Evolutionary conservation across 2,329 filamentous ascomycete species (phyloP).

Genomic region (Sarocladium kiliense): DNA sequence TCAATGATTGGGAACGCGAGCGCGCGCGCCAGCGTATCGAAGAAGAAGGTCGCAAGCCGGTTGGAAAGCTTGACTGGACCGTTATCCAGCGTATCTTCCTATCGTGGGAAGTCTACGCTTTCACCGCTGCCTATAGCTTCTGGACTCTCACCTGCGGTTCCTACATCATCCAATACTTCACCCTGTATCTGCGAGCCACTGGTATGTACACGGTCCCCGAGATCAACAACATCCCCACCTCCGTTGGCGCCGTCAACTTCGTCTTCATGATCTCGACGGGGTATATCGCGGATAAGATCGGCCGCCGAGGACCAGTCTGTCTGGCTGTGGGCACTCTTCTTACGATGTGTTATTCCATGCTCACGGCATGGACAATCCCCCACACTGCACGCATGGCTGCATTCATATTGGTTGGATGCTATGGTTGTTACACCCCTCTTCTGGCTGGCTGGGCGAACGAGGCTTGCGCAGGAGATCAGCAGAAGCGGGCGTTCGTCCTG

Average conservation of each 20-base stretch:
- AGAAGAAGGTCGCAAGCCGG: slow-evolving; percentile 38
- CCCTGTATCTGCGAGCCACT: slow-evolving; percentile 32
- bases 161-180: slow-evolving; percentile 35
- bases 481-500: slow-evolving; percentile 35
- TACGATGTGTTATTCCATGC: slow-evolving; percentile 29
- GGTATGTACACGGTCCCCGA: slow-evolving; percentile 28
- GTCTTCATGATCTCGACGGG: slow-evolving; percentile 33
- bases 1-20: slow-evolving; percentile 51
- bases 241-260: slow-evolving; percentile 37
- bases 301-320: slow-evolving; percentile 29
- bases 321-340: slow-evolving; percentile 28
- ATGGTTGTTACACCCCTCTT: slow-evolving; percentile 36
- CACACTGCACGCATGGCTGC: slow-evolving; percentile 31
- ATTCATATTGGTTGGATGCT: slow-evolving; percentile 33
- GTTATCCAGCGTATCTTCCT: slow-evolving; percentile 32
- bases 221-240: slow-evolving; percentile 41
- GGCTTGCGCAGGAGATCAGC: slow-evolving; percentile 34
- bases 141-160: slow-evolving; percentile 33
- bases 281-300: slow-evolving; percentile 29
- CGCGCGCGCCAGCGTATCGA: slow-evolving; percentile 66
- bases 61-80: slow-evolving; percentile 29
- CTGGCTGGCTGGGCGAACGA: slow-evolving; percentile 36
- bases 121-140: slow-evolving; percentile 33
- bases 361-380: slow-evolving; percentile 31
- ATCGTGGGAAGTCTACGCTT: slow-evolving; percentile 40